Percentiles rank a stretch among this genome's conserved stretches.
Evolutionary conservation across 208 protist species (phyloP).

Genomic region (Leptomonas pyrrhocoris): DNA sequence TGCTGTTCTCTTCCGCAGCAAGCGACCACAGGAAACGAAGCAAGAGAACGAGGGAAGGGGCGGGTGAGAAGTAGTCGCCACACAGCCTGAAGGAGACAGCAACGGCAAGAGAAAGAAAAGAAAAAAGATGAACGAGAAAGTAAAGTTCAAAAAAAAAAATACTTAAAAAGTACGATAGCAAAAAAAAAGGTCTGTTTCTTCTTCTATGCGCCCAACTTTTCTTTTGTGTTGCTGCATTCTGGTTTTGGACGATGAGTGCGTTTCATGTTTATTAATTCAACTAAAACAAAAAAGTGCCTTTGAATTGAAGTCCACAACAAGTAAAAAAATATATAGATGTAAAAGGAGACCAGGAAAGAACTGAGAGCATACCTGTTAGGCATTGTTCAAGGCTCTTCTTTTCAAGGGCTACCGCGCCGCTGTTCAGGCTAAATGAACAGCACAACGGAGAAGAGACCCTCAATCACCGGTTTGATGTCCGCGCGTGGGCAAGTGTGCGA

Average conservation of each 20-base stretch:
- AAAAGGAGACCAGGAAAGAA: too few species aligned
- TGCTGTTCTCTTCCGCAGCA: background rate
- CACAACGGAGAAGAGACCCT: too few species aligned
- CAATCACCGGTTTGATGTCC: too few species aligned
- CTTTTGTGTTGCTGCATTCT: conserved; percentile 7
- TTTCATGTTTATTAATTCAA: conserved; percentile 19
- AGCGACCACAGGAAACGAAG: background rate
- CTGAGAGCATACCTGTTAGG: background rate
- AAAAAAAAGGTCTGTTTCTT: too few species aligned
- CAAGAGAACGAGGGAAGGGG: background rate
- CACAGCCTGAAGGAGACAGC: too few species aligned
- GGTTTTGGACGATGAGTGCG: background rate
- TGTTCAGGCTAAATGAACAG: too few species aligned
- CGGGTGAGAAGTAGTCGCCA: background rate
- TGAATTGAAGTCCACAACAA: background rate
- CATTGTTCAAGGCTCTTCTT: background rate
- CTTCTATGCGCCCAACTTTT: conserved; percentile 13
- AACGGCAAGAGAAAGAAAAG: conserved; percentile 5
- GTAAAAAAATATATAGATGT: conserved; percentile 13
- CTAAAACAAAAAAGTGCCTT: conserved; percentile 12
- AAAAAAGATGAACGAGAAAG: conserved; percentile 4
- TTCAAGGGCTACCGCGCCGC: too few species aligned
- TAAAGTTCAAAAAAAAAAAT: conserved; percentile 2
- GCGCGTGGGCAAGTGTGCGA: too few species aligned
- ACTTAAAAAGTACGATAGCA: conserved; percentile 5